A percentile compares a stretch with the other conserved stretches of the same genome.
Evolutionary conservation across 768 basidiomycete species (phyloP).

Genomic region (Psilocybe subaeruginosa): DNA sequence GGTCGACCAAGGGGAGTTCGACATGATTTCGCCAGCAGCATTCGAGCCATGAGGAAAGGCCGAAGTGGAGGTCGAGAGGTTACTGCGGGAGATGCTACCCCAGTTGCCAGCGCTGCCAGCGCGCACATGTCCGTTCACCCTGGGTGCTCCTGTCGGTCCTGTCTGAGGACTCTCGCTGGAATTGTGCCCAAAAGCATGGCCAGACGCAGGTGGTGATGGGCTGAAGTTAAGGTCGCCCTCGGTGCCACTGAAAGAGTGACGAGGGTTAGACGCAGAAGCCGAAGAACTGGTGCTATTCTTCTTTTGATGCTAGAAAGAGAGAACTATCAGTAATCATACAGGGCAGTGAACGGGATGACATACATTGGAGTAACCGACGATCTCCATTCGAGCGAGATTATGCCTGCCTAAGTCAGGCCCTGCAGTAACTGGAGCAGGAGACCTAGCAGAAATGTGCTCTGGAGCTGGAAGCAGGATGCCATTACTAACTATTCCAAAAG

Average conservation of each 20-base stretch:
- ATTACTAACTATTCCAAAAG: constrained; percentile 51
- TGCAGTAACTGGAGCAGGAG: constrained; percentile 81
- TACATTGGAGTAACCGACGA: constrained; percentile 75
- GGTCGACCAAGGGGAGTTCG: constrained; percentile 44
- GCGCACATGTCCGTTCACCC: constrained; percentile 70
- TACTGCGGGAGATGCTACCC: constrained; percentile 63
- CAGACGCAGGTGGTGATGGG: constrained; percentile 55
- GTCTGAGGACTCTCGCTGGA: constrained; percentile 36
- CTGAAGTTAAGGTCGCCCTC: constrained; percentile 65
- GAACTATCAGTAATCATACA: constrained; percentile 1
- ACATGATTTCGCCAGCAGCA: constrained; percentile 58
- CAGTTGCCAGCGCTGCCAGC: constrained; percentile 84
- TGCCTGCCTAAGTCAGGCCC: constrained; percentile 86
- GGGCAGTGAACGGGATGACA: constrained; percentile 16
- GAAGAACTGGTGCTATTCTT: constrained; percentile 50
- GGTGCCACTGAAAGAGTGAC: constrained; percentile 78
- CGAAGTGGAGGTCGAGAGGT: constrained; percentile 35
- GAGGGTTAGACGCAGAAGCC: constrained; percentile 54
- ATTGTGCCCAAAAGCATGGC: constrained; percentile 45
- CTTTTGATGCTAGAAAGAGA: constrained; percentile 21
- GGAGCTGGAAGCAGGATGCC: constrained; percentile 60
- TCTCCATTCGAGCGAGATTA: constrained; percentile 69
- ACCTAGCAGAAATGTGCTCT: constrained; percentile 64
- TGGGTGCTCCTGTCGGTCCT: constrained; percentile 28
- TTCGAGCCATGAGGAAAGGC: constrained; percentile 60